Percentiles rank a stretch among this genome's conserved stretches.
These are phyloP conservation scores for Helianthus annuus DNA, from an alignment of 129 eudicot genomes.

Conservation along the genomic window DNA sequence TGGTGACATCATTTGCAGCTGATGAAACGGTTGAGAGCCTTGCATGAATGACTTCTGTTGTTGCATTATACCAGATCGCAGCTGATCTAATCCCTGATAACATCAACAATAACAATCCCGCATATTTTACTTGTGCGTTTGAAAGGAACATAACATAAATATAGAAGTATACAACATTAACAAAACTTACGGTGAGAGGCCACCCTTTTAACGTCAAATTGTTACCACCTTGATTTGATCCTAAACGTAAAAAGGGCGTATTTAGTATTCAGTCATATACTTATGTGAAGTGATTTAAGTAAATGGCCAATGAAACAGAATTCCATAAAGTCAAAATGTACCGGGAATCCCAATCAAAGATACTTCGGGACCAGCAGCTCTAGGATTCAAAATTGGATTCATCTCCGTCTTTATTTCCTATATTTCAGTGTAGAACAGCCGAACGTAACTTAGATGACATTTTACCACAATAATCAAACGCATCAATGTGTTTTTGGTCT, in stretches of 20 bases:
- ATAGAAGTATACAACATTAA: background rate
- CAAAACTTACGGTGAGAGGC: slow-evolving; percentile 88
- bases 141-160: background rate
- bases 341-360: slow-evolving; percentile 95
- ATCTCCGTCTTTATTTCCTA: slow-evolving; percentile 95
- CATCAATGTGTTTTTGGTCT: background rate
- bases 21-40: slow-evolving; percentile 88
- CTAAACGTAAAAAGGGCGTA: slow-evolving; percentile 37
- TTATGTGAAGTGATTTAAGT: slow-evolving; percentile 12
- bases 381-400: slow-evolving; percentile 76
- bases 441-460: slow-evolving; percentile 1
- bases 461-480: background rate
- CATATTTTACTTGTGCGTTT: background rate
- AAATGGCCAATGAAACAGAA: background rate
- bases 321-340: slow-evolving; percentile 26
- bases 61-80: slow-evolving; percentile 86
- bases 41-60: slow-evolving; percentile 94
- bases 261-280: background rate
- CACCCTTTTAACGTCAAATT: slow-evolving; percentile 96
- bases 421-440: slow-evolving; percentile 3
- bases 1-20: slow-evolving; percentile 87
- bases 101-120: background rate
- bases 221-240: slow-evolving; percentile 93
- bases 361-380: slow-evolving; percentile 85
- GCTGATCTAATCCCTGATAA: slow-evolving; percentile 76